A percentile compares a stretch with the other conserved stretches of the same genome.
Conservation (phyloP, 2,329 filamentous ascomycete genomes). For the Juglanconis juglandina region DNA sequence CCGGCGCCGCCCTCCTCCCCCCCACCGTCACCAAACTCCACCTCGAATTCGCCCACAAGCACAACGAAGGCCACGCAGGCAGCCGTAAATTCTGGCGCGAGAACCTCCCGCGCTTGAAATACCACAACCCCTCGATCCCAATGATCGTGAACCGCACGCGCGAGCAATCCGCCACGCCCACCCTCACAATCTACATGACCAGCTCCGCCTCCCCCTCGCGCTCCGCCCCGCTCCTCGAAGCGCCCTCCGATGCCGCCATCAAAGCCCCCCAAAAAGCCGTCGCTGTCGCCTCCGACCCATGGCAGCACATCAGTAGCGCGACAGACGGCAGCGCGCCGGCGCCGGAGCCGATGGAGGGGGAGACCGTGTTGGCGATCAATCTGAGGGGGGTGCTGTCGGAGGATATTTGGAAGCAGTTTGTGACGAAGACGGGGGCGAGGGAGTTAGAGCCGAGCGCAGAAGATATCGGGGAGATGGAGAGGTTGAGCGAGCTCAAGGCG, state of each 20-base stretch:
- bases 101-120: slow-evolving; percentile 84
- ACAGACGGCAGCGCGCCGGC: slow-evolving; percentile 45
- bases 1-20: slow-evolving; percentile 79
- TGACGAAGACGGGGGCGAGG: slow-evolving; percentile 60
- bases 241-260: neutral
- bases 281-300: slow-evolving; percentile 15
- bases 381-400: slow-evolving; percentile 61
- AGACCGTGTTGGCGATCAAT: slow-evolving; percentile 53
- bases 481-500: slow-evolving; percentile 52
- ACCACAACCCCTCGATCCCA: slow-evolving; percentile 80
- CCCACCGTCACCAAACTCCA: slow-evolving; percentile 71
- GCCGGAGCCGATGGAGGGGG: slow-evolving; percentile 43
- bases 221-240: slow-evolving; percentile 13
- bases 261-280: slow-evolving; percentile 5
- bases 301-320: slow-evolving; percentile 31
- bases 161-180: slow-evolving; percentile 53
- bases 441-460: slow-evolving; percentile 54
- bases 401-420: slow-evolving; percentile 61
- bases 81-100: slow-evolving; percentile 82
- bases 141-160: slow-evolving; percentile 75
- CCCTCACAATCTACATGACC: slow-evolving; percentile 61
- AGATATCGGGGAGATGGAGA: slow-evolving; percentile 56
- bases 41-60: slow-evolving; percentile 63
- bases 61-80: slow-evolving; percentile 67
- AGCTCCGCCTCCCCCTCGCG: slow-evolving; percentile 24